phyloP scores from a whole-genome alignment of 306 rosid species.

The Cucumis cinereus region DNA sequence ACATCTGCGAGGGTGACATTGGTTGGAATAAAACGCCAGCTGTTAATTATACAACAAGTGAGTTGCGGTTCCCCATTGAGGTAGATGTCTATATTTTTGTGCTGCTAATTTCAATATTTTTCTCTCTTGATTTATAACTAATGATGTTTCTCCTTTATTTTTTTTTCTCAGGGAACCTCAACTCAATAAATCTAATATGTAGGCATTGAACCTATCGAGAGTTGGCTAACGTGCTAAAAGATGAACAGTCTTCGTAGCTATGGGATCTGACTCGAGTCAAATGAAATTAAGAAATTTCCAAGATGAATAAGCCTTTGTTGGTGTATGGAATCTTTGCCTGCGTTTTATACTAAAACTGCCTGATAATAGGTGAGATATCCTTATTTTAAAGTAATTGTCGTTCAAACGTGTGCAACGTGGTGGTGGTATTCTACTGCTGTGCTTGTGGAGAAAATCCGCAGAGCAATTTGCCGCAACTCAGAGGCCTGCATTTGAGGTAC shows the following conservation, averaged over 20 bases:
- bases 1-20: slow-evolving; percentile 4
- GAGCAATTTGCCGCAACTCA: neutral
- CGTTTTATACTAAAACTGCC: neutral
- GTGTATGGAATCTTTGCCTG: neutral
- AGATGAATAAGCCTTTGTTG: neutral
- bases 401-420: neutral
- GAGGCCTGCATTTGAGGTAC: neutral
- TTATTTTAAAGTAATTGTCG: neutral
- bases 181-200: neutral
- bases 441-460: neutral
- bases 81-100: neutral
- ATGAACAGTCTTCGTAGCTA: neutral
- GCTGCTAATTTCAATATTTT: neutral
- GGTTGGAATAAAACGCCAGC: neutral
- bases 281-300: neutral
- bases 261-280: neutral
- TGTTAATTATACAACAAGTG: neutral
- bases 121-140: neutral
- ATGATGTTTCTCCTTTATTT: neutral
- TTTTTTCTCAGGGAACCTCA: neutral
- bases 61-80: neutral
- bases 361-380: neutral
- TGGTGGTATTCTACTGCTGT: slow-evolving; percentile 2
- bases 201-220: neutral
- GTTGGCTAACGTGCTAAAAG: neutral